Base-by-base conservation (phyloP, 2,329 filamentous ascomycete genomes). In the Hypomyces rosellus region DNA sequence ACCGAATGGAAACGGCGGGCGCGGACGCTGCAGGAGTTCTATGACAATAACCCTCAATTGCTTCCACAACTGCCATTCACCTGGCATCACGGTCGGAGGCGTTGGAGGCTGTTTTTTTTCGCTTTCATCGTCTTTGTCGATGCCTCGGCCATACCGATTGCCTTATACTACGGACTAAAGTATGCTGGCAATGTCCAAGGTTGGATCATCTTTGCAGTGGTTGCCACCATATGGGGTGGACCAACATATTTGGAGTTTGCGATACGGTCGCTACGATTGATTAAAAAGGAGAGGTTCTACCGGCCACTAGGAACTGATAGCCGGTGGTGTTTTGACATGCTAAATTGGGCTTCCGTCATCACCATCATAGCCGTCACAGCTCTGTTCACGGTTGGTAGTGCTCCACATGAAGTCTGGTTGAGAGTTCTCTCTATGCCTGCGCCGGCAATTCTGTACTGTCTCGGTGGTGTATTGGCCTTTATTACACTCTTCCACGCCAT, bases 211-310 rank as follows among this genome's bases (percentile, higher is more conserved):
- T 79, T 79, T 54, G 74, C 75, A 55, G 69, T 80, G 47, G 71
- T 79, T 40, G 78, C 76, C 1, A 74, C 75, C 34, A 76, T 79
- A 54, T 80, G 76, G 68, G 76, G 76, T 49, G 68, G 76, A 22
- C 72, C 77, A n/a, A 78, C 76, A 5, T 77, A 77, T 49, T 64
- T 78, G 50, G 75, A 79, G 55, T 78, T 78, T 51, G 74, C 64
- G 22, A 63, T 77, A 43, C 70, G 76, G 11, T 74, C 70, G 1
- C 63, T 75, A 50, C 72, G 76, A 14, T 65, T 78, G 46, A 71
- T 77, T 46, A 69, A 71, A 54, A 71, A 71, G 57, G 69, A 73
- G 56, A 70, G 74, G 47, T 74, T 69, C 46, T 79, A 75, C 59
- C 71, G 75, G 2, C 76, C 76, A 0, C 58, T 76, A n/a, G 74